Evolutionary conservation across 192 early-diverging fungal species (phyloP), one percentile per base, ranked within the genome.

Genomic region (Spinellus fusiger): DNA sequence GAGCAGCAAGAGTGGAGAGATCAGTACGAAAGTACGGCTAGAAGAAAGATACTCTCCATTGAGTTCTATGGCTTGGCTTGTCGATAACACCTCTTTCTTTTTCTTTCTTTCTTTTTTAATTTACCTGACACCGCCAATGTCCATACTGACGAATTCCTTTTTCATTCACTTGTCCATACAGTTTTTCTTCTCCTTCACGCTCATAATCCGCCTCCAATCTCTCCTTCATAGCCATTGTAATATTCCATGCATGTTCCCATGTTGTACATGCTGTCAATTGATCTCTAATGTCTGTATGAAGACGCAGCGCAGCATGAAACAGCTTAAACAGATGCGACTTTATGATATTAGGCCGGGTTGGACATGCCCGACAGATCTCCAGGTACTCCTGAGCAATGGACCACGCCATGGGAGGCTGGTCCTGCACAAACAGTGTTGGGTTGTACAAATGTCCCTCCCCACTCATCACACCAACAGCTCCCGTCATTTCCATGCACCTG

Each of bases 261-360:
- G 75, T 77, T 29, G 69, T 66, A 5, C 80, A 82, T 16, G 72
- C 70, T 0, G 76, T 89, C 28, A 98, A 74, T 38, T 75, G 73
- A 18, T 82, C 79, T 35, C 96, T 83, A 25, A 96, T 65, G 60
- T 96, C 96, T 3, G 87, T 84, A 68, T 94, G 87, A 15, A 86
- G 71, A 6, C 81, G 80, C 26, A 98, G 73, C 57, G 86, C 85
- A 28, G 81, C 77, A 22, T 80, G 79, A 73, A 95, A 93, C 31
- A 99, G 76, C 70, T 96, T 98, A 71, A 99, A 99, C 58, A 99
- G 50, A 62, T 99, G 96, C 0, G 79, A 92, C 23, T 92, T 85
- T 25, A 92, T 89, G 64, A 76, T 79, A 9, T 77, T 59, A 18
- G 81, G 56, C 15, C 77, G 79, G 5, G 92, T 92, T 63, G 78